Evolutionary conservation across 225 moss, liverwort and hornwort genomes (phyloP).

Genomic region (Polytrichum formosum): DNA sequence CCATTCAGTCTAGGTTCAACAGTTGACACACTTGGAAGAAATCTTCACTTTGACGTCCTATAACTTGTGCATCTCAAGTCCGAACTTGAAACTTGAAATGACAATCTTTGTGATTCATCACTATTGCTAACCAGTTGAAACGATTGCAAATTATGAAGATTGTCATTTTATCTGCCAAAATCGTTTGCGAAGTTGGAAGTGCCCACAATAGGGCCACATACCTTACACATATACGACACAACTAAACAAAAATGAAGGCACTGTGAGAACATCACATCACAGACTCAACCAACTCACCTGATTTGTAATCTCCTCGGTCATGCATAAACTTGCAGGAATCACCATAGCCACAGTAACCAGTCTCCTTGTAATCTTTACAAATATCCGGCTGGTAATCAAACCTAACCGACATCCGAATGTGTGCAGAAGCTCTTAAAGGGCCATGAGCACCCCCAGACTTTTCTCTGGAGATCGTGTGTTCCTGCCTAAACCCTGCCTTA

Average conservation of each 20-base stretch:
- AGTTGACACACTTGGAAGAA: too few relatives aligned
- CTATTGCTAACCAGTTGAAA: neutral
- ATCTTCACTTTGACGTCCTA: too few relatives aligned
- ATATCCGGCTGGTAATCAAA: conserved; percentile 99
- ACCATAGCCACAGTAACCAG: conserved; percentile 91
- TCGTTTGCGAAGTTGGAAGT: too few relatives aligned
- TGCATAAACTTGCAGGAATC: conserved; percentile 98
- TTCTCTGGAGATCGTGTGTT: conserved; percentile 85
- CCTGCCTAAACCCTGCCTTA: conserved; percentile 90
- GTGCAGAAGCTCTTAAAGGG: conserved; percentile 83
- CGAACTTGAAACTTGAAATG: too few relatives aligned
- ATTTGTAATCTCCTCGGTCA: conserved; percentile 92
- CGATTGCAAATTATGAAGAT: neutral
- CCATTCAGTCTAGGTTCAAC: too few relatives aligned
- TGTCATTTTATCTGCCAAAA: too few relatives aligned
- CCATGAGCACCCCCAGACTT: conserved; percentile 95
- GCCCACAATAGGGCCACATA: too few relatives aligned
- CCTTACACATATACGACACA: neutral
- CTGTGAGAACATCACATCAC: neutral
- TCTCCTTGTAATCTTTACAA: conserved; percentile 98
- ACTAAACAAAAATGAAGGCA: neutral
- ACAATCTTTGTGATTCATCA: neutral
- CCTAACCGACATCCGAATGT: conserved; percentile 83
- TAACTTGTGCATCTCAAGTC: too few relatives aligned
- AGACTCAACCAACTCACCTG: conserved; percentile 27